Evolutionary conservation across 169 alveolate species (phyloP), one percentile per base, ranked within the genome.

Genomic region (Plasmodium yoelii): DNA sequence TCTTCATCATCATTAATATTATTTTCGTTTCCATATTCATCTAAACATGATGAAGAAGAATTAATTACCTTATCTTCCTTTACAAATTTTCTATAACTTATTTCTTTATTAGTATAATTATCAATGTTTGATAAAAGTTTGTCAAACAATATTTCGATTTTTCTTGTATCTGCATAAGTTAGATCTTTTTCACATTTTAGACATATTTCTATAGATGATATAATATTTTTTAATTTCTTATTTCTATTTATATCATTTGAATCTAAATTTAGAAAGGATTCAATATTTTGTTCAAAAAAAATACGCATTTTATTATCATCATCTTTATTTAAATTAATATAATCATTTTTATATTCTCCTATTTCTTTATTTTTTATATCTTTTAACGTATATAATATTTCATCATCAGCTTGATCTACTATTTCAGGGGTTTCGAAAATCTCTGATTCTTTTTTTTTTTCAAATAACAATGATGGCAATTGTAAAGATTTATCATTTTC

Each of bases 151-250:
- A 55, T 26, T 82, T 67, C 26, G 10, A 67, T 49, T 42, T 65
- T 82, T 3, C 42, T 19, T 7, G 44, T 63, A 24, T 61, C 61
- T 56, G 67, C 73, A 12, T 56, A 67, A 19, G 8, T 61, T 8
- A 82, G 15, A 71, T 82, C 44, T 61, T 82, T 65, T n/a, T 55
- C 71, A 67, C 39, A 55, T 53, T 68, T 82, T 34, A 82, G 70
- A 9, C 82, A 82, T n/a, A 59, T 63, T 26, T 82, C 90, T 26
- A 67, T 34, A 9, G 44, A 82, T 44, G 59, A 22, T 19, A 82
- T 70, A 19, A 82, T 65, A 55, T 34, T 70, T 67, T 67, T 82
- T 34, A 82, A 67, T n/a, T 82, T 82, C 49, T 53, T 55, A 46
- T 82, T 82, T 67, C 57, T 82, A 15, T 82, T 63, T 67, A 82